Evolutionary conservation across 1,284 basidiomycete genomes (phyloP).

Genomic region (Dichomitus squalens): DNA sequence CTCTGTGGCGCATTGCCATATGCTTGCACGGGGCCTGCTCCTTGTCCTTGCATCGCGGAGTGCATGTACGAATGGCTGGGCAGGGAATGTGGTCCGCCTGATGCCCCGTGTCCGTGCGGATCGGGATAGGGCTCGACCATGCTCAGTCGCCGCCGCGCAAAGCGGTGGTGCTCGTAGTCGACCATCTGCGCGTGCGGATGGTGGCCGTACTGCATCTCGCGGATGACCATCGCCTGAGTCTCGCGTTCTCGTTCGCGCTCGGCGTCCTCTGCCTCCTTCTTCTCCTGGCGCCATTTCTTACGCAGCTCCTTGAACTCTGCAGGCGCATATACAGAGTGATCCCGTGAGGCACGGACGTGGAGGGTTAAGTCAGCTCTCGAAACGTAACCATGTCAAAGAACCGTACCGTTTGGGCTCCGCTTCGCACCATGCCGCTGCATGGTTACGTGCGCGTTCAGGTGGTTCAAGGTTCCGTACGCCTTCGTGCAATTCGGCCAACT

Average conservation of each 20-base stretch:
- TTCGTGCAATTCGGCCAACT: constrained; percentile 83
- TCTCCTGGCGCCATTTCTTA: constrained; percentile 93
- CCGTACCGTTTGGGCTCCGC: constrained; percentile 80
- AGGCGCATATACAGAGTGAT: constrained; percentile 8
- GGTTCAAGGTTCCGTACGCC: constrained; percentile 87
- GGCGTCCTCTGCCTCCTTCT: constrained; percentile 65
- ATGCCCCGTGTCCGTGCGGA: constrained; percentile 13
- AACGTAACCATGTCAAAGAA: constrained; percentile 8
- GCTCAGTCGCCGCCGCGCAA: constrained; percentile 20
- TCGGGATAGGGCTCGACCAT: constrained; percentile 25
- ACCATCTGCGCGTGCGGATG: constrained; percentile 15
- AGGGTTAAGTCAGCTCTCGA: not conserved
- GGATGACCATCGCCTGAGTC: constrained; percentile 16
- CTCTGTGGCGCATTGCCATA: constrained; percentile 12
- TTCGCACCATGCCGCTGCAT: constrained; percentile 92
- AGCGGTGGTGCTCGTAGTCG: constrained; percentile 22
- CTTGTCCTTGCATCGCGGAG: constrained; percentile 14
- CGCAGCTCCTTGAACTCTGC: constrained; percentile 97
- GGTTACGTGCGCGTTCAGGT: constrained; percentile 89
- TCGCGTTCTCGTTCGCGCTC: constrained; percentile 32
- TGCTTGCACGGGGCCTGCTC: constrained; percentile 8
- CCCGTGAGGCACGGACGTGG: not conserved
- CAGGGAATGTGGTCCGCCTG: constrained; percentile 16
- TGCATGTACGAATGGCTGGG: constrained; percentile 21
- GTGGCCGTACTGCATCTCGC: constrained; percentile 16